Conservation (phyloP, 2,329 filamentous ascomycete genomes). For the Gremmenia infestans region DNA sequence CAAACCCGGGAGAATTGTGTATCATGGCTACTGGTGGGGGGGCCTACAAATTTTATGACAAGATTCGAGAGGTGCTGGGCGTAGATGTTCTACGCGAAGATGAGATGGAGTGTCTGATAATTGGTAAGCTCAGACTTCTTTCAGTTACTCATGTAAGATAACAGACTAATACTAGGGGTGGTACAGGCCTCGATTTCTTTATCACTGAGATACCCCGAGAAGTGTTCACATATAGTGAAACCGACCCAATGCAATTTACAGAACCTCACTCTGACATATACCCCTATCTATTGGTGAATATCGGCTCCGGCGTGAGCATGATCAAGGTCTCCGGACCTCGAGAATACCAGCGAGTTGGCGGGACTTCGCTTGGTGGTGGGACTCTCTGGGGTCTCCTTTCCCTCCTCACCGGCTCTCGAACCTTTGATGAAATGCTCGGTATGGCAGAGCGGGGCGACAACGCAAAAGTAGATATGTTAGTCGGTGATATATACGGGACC, state of each 20-base stretch:
- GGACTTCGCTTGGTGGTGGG: conserved; percentile 91
- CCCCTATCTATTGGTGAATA: conserved; percentile 96
- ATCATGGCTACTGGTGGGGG: conserved; percentile 96
- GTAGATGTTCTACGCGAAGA: conserved; percentile 90
- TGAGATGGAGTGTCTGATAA: conserved; percentile 98
- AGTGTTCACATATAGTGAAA: conserved; percentile 93
- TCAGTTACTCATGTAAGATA: background rate
- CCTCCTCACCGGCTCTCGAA: conserved; percentile 84
- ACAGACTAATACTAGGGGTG: background rate
- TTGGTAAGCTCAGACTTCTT: conserved; percentile 51
- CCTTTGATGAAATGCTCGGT: conserved; percentile 96
- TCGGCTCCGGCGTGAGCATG: conserved; percentile 94
- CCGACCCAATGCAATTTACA: conserved; percentile 84
- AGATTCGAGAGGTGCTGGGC: conserved; percentile 74
- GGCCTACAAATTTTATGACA: conserved; percentile 95
- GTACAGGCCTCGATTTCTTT: conserved; percentile 87
- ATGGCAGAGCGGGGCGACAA: conserved; percentile 92
- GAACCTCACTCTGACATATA: conserved; percentile 78
- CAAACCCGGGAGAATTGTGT: conserved; percentile 66
- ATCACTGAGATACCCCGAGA: conserved; percentile 96
- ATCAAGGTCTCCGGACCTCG: conserved; percentile 91
- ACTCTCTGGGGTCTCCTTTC: conserved; percentile 95
- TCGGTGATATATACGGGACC: conserved; percentile 95
- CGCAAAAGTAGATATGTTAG: conserved; percentile 87
- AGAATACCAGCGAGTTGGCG: conserved; percentile 84